Evolutionary conservation across 148 eudicot genomes (phyloP), one percentile per base, ranked within the genome.

Genomic region (Vaccinium macrocarpon): DNA sequence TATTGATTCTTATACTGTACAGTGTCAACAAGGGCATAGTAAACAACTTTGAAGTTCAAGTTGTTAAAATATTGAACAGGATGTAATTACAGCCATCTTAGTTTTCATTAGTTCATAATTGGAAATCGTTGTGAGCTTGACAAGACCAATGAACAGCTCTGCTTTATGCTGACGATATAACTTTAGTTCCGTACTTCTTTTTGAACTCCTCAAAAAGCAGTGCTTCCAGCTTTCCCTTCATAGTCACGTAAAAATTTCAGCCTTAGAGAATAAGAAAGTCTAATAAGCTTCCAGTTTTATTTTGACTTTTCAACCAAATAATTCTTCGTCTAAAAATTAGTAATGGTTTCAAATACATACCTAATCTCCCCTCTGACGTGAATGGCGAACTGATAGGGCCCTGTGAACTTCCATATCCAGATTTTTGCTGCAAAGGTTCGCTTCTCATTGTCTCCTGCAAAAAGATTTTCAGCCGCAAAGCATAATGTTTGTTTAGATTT

Each of bases 391-490:
- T 56, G 35, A 59, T 62, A 62, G 27, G 64, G 73, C 73, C 25
- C 32, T 23, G 73, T 46, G 73, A 62, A 46, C 82, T 64, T 62
- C 21, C 55, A n/a, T 21, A 81, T 23, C 82, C 82, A 46, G 62
- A 81, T 35, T 61, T 68, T 68, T 13, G 55, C n/a, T 46, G 82
- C 9, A 23, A 25, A 2, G 74, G 74, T 53, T 81, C 56, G 8
- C 82, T 81, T 42, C 48, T 72, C 76, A 81, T 57, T 25, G 38
- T 80, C 27, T 80, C 82, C 83, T 81, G 55, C 75, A 62, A 81
- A 61, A 81, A n/a, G 0, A 46, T 23, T 12, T 23, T 23, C 38
- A n/a, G 46, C 46, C 6, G 46, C 3, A 13, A 19, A 46, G 68
- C 71, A 59, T 79, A 4, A 12, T 1, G 18, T 59, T 1, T 38